Percentiles rank a stretch among this genome's conserved stretches.
Evolutionary conservation across 306 rosid genomes (phyloP).

Genomic region (Corylus avellana): DNA sequence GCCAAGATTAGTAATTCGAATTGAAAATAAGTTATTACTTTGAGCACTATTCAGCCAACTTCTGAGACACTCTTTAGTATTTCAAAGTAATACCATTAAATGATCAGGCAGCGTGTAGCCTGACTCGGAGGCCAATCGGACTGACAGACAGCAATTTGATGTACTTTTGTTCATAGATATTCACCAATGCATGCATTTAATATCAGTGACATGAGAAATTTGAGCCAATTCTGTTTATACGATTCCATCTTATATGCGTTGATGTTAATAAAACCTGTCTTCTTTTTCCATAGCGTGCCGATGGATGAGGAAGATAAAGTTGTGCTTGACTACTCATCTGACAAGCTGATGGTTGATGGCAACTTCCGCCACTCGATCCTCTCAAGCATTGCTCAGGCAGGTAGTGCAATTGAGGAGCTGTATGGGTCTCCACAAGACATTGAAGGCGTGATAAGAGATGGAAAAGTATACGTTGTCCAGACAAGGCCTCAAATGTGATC

Average conservation of each 20-base stretch:
- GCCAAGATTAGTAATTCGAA: not conserved
- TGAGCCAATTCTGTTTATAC: not conserved
- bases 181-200: not conserved
- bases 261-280: conserved; percentile 21
- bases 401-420: conserved; percentile 78
- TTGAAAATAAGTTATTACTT: not conserved
- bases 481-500: conserved; percentile 96
- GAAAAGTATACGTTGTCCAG: conserved; percentile 85
- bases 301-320: conserved; percentile 88
- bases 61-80: not conserved
- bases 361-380: conserved; percentile 70
- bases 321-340: conserved; percentile 83
- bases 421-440: conserved; percentile 95
- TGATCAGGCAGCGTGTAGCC: not conserved
- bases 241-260: conserved; percentile 1
- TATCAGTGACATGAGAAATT: not conserved
- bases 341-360: conserved; percentile 59
- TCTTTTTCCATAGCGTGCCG: conserved; percentile 61
- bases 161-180: not conserved
- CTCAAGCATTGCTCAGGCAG: conserved; percentile 87
- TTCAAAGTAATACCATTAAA: not conserved
- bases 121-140: not conserved
- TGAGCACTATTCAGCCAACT: not conserved
- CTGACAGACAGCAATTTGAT: not conserved
- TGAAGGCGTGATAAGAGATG: conserved; percentile 92